Conservation (phyloP, 176 grass and related monocot species). For the Triticum turgidum region DNA sequence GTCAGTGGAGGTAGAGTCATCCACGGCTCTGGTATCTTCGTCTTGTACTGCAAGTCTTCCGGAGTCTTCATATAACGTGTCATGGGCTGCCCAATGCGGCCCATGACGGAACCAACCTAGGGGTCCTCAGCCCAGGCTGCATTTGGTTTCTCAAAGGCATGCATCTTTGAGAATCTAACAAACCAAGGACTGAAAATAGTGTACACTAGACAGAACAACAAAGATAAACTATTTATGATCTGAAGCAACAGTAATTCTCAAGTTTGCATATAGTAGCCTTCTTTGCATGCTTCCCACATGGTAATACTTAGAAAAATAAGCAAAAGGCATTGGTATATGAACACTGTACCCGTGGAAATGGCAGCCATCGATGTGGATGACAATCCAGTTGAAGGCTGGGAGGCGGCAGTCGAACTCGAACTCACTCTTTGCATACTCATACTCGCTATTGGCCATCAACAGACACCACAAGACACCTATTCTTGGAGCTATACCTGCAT, state of each 20-base stretch:
- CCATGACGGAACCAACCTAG: too few relatives aligned
- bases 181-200: constrained; percentile 29
- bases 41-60: too few relatives aligned
- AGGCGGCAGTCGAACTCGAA: constrained; percentile 58
- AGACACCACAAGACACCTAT: neutral
- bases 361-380: constrained; percentile 74
- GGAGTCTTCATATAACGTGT: too few relatives aligned
- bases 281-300: neutral
- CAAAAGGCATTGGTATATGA: neutral
- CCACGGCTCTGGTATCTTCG: too few relatives aligned
- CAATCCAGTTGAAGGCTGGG: constrained; percentile 70
- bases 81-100: too few relatives aligned
- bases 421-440: constrained; percentile 73
- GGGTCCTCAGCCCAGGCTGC: neutral
- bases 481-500: neutral
- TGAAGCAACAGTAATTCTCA: neutral
- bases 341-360: constrained; percentile 70
- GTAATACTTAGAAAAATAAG: neutral
- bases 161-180: constrained; percentile 63
- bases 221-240: neutral
- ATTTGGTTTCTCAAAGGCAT: constrained; percentile 22
- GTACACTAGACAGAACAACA: neutral
- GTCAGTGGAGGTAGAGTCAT: too few relatives aligned
- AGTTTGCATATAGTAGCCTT: neutral
- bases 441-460: constrained; percentile 75